Percentiles rank a stretch among this genome's conserved stretches.
Conservation (phyloP, 352 stramenopile species). For the Phytophthora quininea region DNA sequence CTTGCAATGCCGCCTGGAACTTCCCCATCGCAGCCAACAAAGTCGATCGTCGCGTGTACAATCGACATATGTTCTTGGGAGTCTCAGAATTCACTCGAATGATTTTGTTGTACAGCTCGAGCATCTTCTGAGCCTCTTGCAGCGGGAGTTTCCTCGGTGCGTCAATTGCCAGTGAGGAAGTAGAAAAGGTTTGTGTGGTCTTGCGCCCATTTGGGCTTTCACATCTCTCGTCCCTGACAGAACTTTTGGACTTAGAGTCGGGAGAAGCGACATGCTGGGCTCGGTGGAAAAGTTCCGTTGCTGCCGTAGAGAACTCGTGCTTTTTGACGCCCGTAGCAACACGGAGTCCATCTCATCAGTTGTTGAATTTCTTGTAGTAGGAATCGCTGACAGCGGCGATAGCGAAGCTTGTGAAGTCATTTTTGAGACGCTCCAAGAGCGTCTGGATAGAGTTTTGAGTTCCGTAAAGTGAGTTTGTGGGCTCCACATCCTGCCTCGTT, state of each 20-base stretch:
- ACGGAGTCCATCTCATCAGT: constrained; percentile 34
- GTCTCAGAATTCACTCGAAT: constrained; percentile 57
- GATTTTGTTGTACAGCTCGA: constrained; percentile 73
- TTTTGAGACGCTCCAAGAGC: constrained; percentile 35
- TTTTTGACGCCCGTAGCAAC: constrained; percentile 37
- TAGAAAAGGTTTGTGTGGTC: constrained; percentile 5
- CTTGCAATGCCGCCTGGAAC: constrained; percentile 48
- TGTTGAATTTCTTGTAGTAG: not conserved
- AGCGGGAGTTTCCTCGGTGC: constrained; percentile 26
- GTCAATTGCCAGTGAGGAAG: constrained; percentile 31
- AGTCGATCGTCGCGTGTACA: constrained; percentile 66
- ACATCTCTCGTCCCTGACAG: not conserved
- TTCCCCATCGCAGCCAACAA: constrained; percentile 58
- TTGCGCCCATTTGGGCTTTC: constrained; percentile 21
- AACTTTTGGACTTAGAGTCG: constrained; percentile 22
- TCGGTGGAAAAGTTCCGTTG: constrained; percentile 38
- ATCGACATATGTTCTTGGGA: constrained; percentile 61
- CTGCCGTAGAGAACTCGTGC: constrained; percentile 35
- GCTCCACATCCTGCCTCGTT: constrained; percentile 50
- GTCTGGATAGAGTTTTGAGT: constrained; percentile 54
- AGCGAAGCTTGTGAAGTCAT: constrained; percentile 12
- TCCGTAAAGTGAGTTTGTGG: constrained; percentile 66
- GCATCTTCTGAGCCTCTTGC: constrained; percentile 44
- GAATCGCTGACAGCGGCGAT: not conserved
- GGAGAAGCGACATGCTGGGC: constrained; percentile 25